These are phyloP conservation scores for Acanthamoeba castellanii DNA, from an alignment of 208 protist genomes.

Conservation along the genomic window DNA sequence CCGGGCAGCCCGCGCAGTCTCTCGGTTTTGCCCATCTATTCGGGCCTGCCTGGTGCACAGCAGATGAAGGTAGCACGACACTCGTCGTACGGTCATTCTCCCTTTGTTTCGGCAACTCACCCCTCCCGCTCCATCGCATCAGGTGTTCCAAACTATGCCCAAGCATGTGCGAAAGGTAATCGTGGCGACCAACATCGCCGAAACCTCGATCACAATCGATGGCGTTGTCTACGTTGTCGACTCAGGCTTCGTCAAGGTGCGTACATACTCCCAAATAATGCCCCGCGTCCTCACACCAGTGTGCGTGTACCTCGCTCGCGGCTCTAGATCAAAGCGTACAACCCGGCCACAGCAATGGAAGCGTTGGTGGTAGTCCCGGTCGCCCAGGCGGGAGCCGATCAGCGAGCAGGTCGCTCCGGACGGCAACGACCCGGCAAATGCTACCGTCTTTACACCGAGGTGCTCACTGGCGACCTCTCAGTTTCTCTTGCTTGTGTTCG, in stretches of 20 bases:
- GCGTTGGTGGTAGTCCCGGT: slow-evolving; percentile 84
- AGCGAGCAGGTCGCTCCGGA: slow-evolving; percentile 89
- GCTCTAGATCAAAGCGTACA: slow-evolving; percentile 87
- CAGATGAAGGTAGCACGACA: slow-evolving; percentile 73
- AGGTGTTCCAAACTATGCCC: slow-evolving; percentile 78
- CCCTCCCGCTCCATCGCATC: slow-evolving; percentile 1
- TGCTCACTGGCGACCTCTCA: background rate
- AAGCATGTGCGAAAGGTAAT: slow-evolving; percentile 87
- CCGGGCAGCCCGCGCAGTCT: slow-evolving; percentile 2
- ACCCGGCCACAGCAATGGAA: slow-evolving; percentile 79
- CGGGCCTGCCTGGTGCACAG: slow-evolving; percentile 79
- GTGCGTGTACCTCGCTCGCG: background rate
- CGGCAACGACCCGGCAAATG: slow-evolving; percentile 86
- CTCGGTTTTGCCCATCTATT: slow-evolving; percentile 83
- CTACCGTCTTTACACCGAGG: slow-evolving; percentile 90
- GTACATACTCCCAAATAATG: background rate
- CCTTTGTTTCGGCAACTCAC: background rate
- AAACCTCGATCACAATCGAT: slow-evolving; percentile 92
- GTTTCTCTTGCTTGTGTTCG: slow-evolving; percentile 83
- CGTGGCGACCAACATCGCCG: slow-evolving; percentile 92
- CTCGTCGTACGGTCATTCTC: background rate
- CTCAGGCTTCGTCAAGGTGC: slow-evolving; percentile 90
- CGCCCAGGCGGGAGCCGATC: slow-evolving; percentile 85
- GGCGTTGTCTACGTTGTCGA: slow-evolving; percentile 94
- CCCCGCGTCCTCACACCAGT: no score